Percentiles rank a stretch among this genome's conserved stretches.
These are phyloP conservation scores for Atkinsonella hypoxylon DNA, from an alignment of 2,329 filamentous ascomycete genomes.

Conservation along the genomic window DNA sequence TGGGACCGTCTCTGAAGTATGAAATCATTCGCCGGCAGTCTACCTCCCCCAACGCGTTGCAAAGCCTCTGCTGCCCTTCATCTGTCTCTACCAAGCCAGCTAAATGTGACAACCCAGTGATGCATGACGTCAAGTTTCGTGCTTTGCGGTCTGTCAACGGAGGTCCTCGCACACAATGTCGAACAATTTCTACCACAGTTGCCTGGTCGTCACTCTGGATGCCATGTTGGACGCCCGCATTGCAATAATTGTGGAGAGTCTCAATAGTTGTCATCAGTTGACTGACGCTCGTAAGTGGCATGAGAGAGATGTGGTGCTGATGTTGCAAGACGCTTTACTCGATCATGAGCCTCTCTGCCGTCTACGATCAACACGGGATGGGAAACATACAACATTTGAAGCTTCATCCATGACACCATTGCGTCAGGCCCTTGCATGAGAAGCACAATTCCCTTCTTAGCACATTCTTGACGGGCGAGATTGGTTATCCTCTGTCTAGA, in stretches of 20 bases:
- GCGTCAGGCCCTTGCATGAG: constrained; percentile 23
- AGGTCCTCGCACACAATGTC: constrained; percentile 16
- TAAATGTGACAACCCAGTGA: constrained; percentile 15
- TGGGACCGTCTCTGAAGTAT: constrained; percentile 17
- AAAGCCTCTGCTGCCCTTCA: constrained; percentile 12
- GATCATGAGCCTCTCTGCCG: not conserved
- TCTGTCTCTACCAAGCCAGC: constrained; percentile 11
- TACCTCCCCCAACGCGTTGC: constrained; percentile 16
- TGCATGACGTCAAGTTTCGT: constrained; percentile 19
- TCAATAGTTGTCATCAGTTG: constrained; percentile 26
- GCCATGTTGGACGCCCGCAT: not conserved
- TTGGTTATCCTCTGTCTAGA: constrained; percentile 25
- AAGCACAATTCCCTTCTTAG: constrained; percentile 31
- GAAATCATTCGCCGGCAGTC: constrained; percentile 18
- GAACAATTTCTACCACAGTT: not conserved
- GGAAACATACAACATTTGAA: constrained; percentile 31
- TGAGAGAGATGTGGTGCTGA: constrained; percentile 23
- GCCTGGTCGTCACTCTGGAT: not conserved
- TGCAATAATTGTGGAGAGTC: constrained; percentile 22
- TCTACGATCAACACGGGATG: not conserved
- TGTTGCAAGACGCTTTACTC: constrained; percentile 20
- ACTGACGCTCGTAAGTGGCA: constrained; percentile 27
- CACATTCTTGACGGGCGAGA: constrained; percentile 26
- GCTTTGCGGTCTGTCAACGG: constrained; percentile 15
- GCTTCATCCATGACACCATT: constrained; percentile 24